phyloP scores from a whole-genome alignment of 2,329 filamentous ascomycete genomes.

The Endocalyx cinctus region DNA sequence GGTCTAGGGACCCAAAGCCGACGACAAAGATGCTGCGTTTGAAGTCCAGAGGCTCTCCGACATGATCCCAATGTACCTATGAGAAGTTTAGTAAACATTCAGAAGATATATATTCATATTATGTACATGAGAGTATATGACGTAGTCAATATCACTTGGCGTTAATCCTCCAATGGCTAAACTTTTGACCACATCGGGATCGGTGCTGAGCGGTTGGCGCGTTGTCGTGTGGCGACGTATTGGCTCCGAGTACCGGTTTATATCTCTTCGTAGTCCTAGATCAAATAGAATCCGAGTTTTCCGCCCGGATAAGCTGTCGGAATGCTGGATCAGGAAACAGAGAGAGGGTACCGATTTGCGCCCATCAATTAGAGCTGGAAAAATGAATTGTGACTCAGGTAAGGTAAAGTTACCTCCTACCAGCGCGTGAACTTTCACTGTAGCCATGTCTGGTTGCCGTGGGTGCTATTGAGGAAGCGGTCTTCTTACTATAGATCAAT shows the following conservation, averaged over 20 bases:
- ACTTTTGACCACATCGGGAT: constrained; percentile 8
- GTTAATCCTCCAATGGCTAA: constrained; percentile 2
- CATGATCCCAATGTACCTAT: constrained; percentile 12
- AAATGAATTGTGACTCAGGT: constrained; percentile 10
- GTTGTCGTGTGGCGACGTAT: constrained; percentile 7
- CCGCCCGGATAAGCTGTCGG: neutral
- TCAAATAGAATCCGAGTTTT: constrained; percentile 7
- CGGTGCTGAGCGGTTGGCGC: constrained; percentile 6
- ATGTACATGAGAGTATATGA: constrained; percentile 10
- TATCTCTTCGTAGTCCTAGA: constrained; percentile 4
- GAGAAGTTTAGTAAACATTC: too few relatives aligned
- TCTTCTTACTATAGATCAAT: neutral
- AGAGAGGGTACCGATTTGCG: constrained; percentile 8
- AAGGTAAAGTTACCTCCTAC: constrained; percentile 7
- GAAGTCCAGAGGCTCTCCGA: constrained; percentile 9
- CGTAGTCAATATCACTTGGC: constrained; percentile 8
- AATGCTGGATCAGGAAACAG: constrained; percentile 6
- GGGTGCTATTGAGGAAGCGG: neutral
- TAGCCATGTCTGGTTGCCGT: neutral
- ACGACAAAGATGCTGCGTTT: constrained; percentile 4
- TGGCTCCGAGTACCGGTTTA: constrained; percentile 4
- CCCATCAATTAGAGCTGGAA: constrained; percentile 1
- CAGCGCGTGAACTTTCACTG: constrained; percentile 6
- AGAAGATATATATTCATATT: constrained; percentile 3
- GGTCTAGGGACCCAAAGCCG: constrained; percentile 6